Evolutionary conservation across 1,284 basidiomycete species (phyloP).

Genomic region (Fereydounia khargensis): DNA sequence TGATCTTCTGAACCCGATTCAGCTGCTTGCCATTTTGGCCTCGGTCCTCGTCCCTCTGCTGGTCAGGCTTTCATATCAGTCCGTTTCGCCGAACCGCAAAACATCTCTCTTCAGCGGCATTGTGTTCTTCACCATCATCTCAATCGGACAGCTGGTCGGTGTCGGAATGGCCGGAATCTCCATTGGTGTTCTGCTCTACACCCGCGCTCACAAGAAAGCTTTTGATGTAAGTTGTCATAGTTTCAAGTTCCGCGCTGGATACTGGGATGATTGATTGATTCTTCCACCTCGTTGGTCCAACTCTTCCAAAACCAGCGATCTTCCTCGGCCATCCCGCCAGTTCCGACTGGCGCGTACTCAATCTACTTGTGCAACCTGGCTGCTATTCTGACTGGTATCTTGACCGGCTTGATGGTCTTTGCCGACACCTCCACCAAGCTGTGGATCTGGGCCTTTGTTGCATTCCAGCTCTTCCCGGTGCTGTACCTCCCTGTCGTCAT

Average conservation of each 20-base stretch:
- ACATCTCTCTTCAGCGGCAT: slow-evolving; percentile 15
- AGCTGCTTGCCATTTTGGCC: slow-evolving; percentile 14
- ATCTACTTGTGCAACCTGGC: slow-evolving; percentile 28
- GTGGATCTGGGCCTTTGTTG: slow-evolving; percentile 18
- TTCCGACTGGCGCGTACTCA: slow-evolving; percentile 23
- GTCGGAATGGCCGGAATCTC: slow-evolving; percentile 19
- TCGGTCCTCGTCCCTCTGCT: slow-evolving; percentile 12
- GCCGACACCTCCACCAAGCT: slow-evolving; percentile 2
- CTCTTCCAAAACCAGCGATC: slow-evolving; percentile 2
- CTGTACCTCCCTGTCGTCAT: slow-evolving; percentile 4
- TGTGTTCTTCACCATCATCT: slow-evolving; percentile 17
- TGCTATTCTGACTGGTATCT: slow-evolving; percentile 5
- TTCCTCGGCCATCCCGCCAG: slow-evolving; percentile 17
- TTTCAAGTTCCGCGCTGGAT: too few relatives aligned
- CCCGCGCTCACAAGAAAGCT: too few relatives aligned
- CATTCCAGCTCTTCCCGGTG: slow-evolving; percentile 12
- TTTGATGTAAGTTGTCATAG: too few relatives aligned
- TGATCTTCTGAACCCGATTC: neutral
- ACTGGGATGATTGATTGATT: neutral
- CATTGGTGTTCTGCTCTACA: slow-evolving; percentile 15
- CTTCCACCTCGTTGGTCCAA: neutral
- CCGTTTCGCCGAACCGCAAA: slow-evolving; percentile 34
- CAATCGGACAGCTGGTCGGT: slow-evolving; percentile 17
- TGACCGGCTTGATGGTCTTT: slow-evolving; percentile 9
- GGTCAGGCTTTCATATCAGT: slow-evolving; percentile 29